Evolutionary conservation across 305 asterid species (phyloP).

Genomic region (Andrographis paniculata): DNA sequence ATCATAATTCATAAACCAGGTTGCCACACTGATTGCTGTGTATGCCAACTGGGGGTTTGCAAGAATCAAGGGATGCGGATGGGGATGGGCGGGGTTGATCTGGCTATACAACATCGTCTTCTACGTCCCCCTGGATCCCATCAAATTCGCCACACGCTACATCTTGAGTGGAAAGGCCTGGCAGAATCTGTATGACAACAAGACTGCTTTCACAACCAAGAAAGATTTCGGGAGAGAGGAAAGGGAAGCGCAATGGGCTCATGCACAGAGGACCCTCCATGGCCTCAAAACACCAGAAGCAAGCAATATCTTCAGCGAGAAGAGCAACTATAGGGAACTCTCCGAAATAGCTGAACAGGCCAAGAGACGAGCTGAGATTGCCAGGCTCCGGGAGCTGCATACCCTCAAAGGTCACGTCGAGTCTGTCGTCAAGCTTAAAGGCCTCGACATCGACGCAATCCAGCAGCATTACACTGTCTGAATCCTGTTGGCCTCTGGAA

Average conservation of each 20-base stretch:
- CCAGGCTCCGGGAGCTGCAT: slow-evolving; percentile 54
- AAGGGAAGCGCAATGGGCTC: slow-evolving; percentile 79
- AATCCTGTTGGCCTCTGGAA: neutral
- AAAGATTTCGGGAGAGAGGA: slow-evolving; percentile 66
- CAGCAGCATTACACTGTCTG: slow-evolving; percentile 39
- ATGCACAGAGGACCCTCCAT: slow-evolving; percentile 65
- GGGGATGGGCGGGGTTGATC: slow-evolving; percentile 82
- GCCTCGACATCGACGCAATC: slow-evolving; percentile 43
- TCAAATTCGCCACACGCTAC: slow-evolving; percentile 46
- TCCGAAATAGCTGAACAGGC: slow-evolving; percentile 76
- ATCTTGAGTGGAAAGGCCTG: slow-evolving; percentile 48
- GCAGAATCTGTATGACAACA: slow-evolving; percentile 43
- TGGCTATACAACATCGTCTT: slow-evolving; percentile 58
- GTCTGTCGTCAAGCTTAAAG: slow-evolving; percentile 46
- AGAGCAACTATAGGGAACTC: slow-evolving; percentile 30
- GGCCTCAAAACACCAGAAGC: slow-evolving; percentile 42
- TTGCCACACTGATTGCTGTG: slow-evolving; percentile 52
- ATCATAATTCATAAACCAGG: slow-evolving; percentile 13
- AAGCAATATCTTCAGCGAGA: slow-evolving; percentile 26
- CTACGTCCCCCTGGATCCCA: slow-evolving; percentile 53
- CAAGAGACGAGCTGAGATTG: slow-evolving; percentile 68
- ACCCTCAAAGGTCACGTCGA: slow-evolving; percentile 51
- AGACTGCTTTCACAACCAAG: slow-evolving; percentile 67
- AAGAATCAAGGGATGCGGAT: slow-evolving; percentile 61
- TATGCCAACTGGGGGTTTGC: slow-evolving; percentile 52